Base-by-base conservation (phyloP, 176 grass and related monocot genomes). In the Triticum urartu region DNA sequence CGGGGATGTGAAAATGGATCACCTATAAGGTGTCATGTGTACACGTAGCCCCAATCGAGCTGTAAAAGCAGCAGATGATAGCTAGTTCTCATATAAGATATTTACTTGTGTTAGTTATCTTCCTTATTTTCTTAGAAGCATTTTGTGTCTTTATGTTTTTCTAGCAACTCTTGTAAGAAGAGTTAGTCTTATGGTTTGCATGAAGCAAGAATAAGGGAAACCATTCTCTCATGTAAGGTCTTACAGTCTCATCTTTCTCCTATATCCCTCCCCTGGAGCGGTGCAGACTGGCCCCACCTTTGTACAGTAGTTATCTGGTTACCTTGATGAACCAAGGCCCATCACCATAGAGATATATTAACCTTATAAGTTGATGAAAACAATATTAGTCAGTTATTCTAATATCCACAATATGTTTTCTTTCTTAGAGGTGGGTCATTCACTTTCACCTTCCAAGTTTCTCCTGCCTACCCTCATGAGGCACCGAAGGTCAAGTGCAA, bases 401-500 rank as follows among this genome's bases (percentile, higher is more conserved):
- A 7, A 68, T 61, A 81, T 81, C 34, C 32, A 32, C 28, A 32
- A 12, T 85, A 11, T 52, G 10, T 59, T 33, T 30, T 83, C 15
- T 67, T 62, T 68, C 15, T 24, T 75, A 94, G 92, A 61, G 84
- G 84, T 60, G 92, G 92, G 38, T 32, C 68, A 38, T 94, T 94
- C 82, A 45, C 78, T 80, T 94, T 94, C 79, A 94, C 87, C 40
- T 94, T 94, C 62, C 87, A 97, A 88, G 92, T 97, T 30, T 92
- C 92, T 45, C 81, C 92, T 11, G 94, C 92, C 54, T 97, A 97
- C 83, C 95, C 95, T 91, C 95, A 97, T 61, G 95, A 97, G 75
- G 92, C 95, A 15, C 95, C 95, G 26, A 97, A 97, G 86, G 95
- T 97, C 64, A 97, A 94, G 26, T 97, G 95, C 86, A 97, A 97